phyloP scores from a whole-genome alignment of 306 rosid species.

The Luffa acutangula region DNA sequence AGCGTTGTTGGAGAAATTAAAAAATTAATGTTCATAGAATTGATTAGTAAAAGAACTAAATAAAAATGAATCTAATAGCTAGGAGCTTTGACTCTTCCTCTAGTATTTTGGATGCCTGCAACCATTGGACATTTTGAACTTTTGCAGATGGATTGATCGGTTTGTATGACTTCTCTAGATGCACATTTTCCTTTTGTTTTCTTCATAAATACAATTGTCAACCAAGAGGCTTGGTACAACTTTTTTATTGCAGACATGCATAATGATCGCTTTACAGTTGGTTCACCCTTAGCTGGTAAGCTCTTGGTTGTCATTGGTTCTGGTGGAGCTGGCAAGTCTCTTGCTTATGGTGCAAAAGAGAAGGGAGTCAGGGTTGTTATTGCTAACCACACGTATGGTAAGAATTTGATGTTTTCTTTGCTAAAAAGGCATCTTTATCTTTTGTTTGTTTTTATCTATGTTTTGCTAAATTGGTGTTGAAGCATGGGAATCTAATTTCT shows the following conservation, averaged over 20 bases:
- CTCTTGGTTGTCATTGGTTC: constrained; percentile 87
- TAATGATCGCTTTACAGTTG: constrained; percentile 21
- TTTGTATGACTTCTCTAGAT: constrained; percentile 13
- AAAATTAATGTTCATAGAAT: too few species aligned
- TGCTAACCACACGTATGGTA: constrained; percentile 90
- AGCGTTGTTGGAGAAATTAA: too few species aligned
- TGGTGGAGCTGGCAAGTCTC: constrained; percentile 94
- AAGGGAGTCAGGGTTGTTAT: constrained; percentile 88
- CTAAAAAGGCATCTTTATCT: neutral
- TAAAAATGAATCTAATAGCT: too few species aligned
- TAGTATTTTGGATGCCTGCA: too few species aligned
- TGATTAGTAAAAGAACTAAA: too few species aligned
- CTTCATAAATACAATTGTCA: neutral
- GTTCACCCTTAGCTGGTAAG: constrained; percentile 81
- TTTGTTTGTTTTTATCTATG: neutral
- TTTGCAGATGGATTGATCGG: constrained; percentile 83
- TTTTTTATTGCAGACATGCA: constrained; percentile 27
- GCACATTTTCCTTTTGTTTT: neutral
- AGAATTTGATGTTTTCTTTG: neutral
- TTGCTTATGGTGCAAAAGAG: constrained; percentile 91
- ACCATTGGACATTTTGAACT: too few species aligned
- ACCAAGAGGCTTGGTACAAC: neutral
- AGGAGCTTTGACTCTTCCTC: too few species aligned
- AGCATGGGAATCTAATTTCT: neutral
- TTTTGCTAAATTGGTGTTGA: neutral